These are phyloP conservation scores for Carex sylvatica DNA, from an alignment of 202 grass and related monocot genomes.

Conservation along the genomic window DNA sequence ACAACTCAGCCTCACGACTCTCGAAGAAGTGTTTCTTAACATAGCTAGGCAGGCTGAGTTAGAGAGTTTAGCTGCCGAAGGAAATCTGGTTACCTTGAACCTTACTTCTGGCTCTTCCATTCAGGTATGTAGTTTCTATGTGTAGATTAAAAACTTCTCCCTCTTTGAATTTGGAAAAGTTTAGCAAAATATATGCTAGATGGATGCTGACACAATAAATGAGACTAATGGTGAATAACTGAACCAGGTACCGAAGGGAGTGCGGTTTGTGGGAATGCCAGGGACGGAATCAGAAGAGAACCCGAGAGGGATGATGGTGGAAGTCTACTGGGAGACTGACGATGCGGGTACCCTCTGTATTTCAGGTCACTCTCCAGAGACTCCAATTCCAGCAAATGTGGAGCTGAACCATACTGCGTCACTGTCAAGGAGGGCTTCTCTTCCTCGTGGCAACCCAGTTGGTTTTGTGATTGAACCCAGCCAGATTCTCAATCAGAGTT, in stretches of 20 bases:
- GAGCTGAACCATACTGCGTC: slow-evolving; percentile 42
- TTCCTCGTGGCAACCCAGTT: slow-evolving; percentile 21
- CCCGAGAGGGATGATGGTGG: slow-evolving; percentile 88
- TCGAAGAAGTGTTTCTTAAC: slow-evolving; percentile 95
- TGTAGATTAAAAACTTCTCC: slow-evolving; percentile 6
- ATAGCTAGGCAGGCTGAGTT: slow-evolving; percentile 90
- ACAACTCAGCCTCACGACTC: slow-evolving; percentile 85
- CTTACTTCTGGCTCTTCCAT: slow-evolving; percentile 70
- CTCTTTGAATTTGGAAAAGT: not conserved
- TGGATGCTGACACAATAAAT: not conserved
- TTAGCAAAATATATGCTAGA: not conserved
- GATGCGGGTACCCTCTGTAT: slow-evolving; percentile 75
- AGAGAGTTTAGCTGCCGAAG: slow-evolving; percentile 75
- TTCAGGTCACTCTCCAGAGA: slow-evolving; percentile 67
- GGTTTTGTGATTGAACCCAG: slow-evolving; percentile 57
- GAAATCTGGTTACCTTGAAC: slow-evolving; percentile 65
- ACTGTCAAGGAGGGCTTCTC: slow-evolving; percentile 42
- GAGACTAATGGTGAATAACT: not conserved
- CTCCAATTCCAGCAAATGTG: slow-evolving; percentile 48
- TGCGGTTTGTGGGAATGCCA: slow-evolving; percentile 80
- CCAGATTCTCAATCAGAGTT: slow-evolving; percentile 38
- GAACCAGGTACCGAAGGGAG: slow-evolving; percentile 86
- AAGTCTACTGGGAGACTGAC: slow-evolving; percentile 90
- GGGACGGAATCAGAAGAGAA: slow-evolving; percentile 71
- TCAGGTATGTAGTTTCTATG: slow-evolving; percentile 44